Conservation (phyloP, 2,329 filamentous ascomycete genomes). For the Colletotrichum brevisporum region DNA sequence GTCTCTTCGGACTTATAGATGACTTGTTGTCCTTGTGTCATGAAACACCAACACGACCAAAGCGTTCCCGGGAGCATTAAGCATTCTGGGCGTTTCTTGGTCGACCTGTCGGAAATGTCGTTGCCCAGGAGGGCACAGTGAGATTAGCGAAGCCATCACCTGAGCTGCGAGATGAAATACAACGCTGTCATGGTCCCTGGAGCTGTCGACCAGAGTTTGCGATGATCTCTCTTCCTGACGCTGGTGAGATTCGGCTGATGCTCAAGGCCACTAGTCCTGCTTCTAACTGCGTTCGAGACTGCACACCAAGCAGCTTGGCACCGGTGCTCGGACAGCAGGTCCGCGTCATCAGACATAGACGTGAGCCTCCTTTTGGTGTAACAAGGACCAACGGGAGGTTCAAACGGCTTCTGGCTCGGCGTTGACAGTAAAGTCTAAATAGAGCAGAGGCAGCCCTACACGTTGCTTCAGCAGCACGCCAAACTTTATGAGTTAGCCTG, state of each 20-base stretch:
- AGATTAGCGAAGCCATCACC: neutral
- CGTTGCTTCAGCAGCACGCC: no score
- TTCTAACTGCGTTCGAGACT: constrained; percentile 18
- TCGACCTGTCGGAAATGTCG: neutral
- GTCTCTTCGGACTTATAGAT: neutral
- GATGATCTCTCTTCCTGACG: neutral
- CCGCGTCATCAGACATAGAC: neutral
- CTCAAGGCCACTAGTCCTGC: neutral
- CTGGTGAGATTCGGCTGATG: constrained; percentile 8
- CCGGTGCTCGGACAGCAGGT: neutral
- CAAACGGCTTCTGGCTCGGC: no score
- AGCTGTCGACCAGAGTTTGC: neutral
- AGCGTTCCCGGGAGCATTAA: neutral
- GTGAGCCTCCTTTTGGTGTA: no score
- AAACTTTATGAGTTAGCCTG: no score
- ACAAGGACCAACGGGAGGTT: no score
- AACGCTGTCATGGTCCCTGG: no score
- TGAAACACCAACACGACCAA: constrained; percentile 8
- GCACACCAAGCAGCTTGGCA: neutral
- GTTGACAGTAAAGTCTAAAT: constrained; percentile 24
- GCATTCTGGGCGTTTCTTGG: neutral
- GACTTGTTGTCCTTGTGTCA: neutral
- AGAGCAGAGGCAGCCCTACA: neutral
- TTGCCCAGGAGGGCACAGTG: neutral
- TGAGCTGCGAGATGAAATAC: neutral